A percentile compares a stretch with the other conserved stretches of the same genome.
phyloP scores from a whole-genome alignment of 495 filamentous ascomycete species.

The Neurospora hispaniola region DNA sequence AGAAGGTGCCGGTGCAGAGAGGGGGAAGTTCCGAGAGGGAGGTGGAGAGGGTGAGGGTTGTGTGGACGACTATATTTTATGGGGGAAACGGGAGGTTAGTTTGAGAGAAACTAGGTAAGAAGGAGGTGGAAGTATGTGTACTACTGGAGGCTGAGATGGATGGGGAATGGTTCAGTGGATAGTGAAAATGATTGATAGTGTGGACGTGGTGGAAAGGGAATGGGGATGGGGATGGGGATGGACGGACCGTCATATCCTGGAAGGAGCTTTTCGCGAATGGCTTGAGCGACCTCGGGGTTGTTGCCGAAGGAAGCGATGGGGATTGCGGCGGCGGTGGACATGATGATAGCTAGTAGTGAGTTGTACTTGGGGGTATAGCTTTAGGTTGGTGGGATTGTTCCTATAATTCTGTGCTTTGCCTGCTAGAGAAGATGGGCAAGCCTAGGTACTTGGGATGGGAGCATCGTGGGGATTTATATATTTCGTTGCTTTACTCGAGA shows the following conservation, averaged over 20 bases:
- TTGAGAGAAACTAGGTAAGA: not conserved
- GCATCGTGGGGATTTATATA: not conserved
- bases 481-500: not conserved
- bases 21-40: constrained; percentile 17
- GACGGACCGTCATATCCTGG: constrained; percentile 22
- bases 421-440: not conserved
- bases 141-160: no score
- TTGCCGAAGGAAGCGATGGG: constrained; percentile 19
- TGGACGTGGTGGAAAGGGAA: not conserved
- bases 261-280: constrained; percentile 11
- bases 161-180: no score
- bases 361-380: not conserved
- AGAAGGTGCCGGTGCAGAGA: constrained; percentile 11
- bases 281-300: constrained; percentile 14
- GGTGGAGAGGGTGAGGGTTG: constrained; percentile 7
- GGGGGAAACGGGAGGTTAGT: not conserved
- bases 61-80: constrained; percentile 18
- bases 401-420: not conserved
- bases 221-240: not conserved
- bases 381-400: not conserved
- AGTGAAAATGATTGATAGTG: no score
- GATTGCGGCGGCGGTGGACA: constrained; percentile 6
- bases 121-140: no score
- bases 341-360: not conserved
- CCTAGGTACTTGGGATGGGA: not conserved